These are phyloP conservation scores for Paragyromitra xinjiangensis DNA, from an alignment of 495 filamentous ascomycete genomes.

Conservation along the genomic window DNA sequence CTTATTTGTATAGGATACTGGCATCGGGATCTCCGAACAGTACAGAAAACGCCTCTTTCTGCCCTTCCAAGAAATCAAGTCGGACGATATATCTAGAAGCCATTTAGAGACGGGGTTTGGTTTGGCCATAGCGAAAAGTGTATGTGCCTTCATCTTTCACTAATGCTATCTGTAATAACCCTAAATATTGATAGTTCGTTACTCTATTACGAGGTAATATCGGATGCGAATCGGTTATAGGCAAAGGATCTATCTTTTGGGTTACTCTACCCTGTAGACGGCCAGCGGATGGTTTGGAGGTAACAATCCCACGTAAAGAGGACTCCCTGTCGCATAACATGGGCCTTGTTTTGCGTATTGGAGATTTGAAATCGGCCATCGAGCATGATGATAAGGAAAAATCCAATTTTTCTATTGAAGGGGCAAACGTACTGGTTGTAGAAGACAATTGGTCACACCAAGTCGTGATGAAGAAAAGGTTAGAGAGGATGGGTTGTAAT, in stretches of 20 bases:
- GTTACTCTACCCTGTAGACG: slow-evolving; percentile 43
- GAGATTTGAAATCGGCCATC: slow-evolving; percentile 42
- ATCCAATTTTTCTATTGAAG: slow-evolving; percentile 39
- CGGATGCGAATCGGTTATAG: slow-evolving; percentile 45
- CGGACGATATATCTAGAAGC: slow-evolving; percentile 30
- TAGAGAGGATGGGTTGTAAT: slow-evolving; percentile 48
- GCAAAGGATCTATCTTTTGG: slow-evolving; percentile 47
- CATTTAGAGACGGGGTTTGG: slow-evolving; percentile 40
- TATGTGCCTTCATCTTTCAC: neutral
- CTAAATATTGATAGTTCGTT: slow-evolving; percentile 25
- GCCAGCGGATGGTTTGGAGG: slow-evolving; percentile 23
- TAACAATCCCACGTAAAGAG: slow-evolving; percentile 31
- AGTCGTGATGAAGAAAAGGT: slow-evolving; percentile 44
- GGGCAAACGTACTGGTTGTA: slow-evolving; percentile 46
- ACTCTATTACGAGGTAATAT: slow-evolving; percentile 40
- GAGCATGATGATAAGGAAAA: slow-evolving; percentile 23
- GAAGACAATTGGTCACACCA: slow-evolving; percentile 56
- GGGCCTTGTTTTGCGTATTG: slow-evolving; percentile 51
- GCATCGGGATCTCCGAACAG: slow-evolving; percentile 48
- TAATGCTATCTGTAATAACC: neutral
- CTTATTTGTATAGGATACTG: slow-evolving; percentile 51
- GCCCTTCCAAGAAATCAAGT: slow-evolving; percentile 40
- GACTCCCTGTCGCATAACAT: slow-evolving; percentile 41
- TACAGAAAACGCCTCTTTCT: slow-evolving; percentile 36
- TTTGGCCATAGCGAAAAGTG: slow-evolving; percentile 49